Evolutionary conservation across 2,329 filamentous ascomycete species (phyloP).

Genomic region (Aspergillus fischeri): DNA sequence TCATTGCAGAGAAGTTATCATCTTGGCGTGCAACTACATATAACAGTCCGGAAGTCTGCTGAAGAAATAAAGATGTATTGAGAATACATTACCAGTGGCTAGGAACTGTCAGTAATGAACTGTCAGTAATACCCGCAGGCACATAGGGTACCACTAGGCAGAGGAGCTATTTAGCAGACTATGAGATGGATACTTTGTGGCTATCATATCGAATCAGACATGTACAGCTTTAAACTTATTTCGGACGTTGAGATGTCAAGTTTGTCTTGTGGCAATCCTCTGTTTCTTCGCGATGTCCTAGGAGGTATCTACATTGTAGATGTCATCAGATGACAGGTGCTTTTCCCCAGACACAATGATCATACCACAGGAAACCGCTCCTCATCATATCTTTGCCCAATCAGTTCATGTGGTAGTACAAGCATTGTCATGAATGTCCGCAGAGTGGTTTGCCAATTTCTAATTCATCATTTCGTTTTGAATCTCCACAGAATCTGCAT

Average conservation of each 20-base stretch:
- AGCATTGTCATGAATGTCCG: not conserved
- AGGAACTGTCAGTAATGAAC: too few relatives aligned
- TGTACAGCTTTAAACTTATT: not conserved
- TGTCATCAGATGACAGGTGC: constrained; percentile 16
- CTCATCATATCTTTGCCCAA: not conserved
- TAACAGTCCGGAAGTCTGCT: not conserved
- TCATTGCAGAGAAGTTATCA: not conserved
- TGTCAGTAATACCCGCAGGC: too few relatives aligned
- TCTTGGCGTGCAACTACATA: not conserved
- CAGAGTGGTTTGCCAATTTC: not conserved
- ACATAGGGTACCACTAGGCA: too few relatives aligned
- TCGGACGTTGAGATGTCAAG: not conserved
- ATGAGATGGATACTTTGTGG: too few relatives aligned
- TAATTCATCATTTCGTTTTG: not conserved
- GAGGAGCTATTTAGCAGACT: too few relatives aligned
- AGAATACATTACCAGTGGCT: not conserved
- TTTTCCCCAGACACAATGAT: not conserved
- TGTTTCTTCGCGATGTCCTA: too few relatives aligned
- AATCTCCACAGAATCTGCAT: not conserved
- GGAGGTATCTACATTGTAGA: constrained; percentile 4
- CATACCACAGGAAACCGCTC: not conserved
- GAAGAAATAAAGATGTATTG: not conserved
- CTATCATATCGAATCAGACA: too few relatives aligned
- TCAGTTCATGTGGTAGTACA: not conserved
- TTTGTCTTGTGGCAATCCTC: not conserved